Percentiles rank a stretch among this genome's conserved stretches.
These are phyloP conservation scores for Rhynchosporium secalis DNA, from an alignment of 2,329 filamentous ascomycete species.

Conservation along the genomic window DNA sequence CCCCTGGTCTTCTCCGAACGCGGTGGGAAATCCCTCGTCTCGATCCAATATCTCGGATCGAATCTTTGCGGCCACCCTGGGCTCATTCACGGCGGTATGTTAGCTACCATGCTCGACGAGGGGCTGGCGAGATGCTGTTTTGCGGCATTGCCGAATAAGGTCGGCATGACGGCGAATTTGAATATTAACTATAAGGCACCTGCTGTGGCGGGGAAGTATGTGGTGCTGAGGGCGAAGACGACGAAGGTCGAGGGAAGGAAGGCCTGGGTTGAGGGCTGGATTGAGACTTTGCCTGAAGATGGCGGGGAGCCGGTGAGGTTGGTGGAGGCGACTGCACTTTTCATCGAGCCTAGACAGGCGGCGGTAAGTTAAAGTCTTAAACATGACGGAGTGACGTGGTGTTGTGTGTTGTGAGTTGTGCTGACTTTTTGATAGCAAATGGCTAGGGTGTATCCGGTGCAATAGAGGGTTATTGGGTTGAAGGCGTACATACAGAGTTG, in stretches of 20 bases:
- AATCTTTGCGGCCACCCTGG: slow-evolving; percentile 87
- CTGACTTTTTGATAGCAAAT: slow-evolving; percentile 25
- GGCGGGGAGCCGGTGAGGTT: slow-evolving; percentile 66
- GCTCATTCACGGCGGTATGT: slow-evolving; percentile 84
- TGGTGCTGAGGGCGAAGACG: slow-evolving; percentile 78
- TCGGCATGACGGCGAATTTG: slow-evolving; percentile 83
- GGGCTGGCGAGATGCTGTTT: slow-evolving; percentile 87
- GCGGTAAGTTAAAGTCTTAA: slow-evolving; percentile 41
- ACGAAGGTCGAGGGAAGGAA: slow-evolving; percentile 88
- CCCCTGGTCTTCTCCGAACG: slow-evolving; percentile 75
- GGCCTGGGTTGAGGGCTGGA: slow-evolving; percentile 85
- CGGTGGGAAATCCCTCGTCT: slow-evolving; percentile 67
- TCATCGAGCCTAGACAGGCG: slow-evolving; percentile 84
- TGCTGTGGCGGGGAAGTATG: slow-evolving; percentile 70
- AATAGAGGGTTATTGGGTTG: slow-evolving; percentile 9
- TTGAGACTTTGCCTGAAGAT: slow-evolving; percentile 72
- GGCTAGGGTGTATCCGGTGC: slow-evolving; percentile 32
- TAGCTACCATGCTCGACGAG: slow-evolving; percentile 93
- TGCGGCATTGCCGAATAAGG: slow-evolving; percentile 79
- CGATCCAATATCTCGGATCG: slow-evolving; percentile 73
- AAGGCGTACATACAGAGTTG: neutral
- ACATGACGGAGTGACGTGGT: neutral
- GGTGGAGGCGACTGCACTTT: slow-evolving; percentile 82
- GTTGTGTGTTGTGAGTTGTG: neutral
- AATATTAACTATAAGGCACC: slow-evolving; percentile 82